Evolutionary conservation across 177 flowering plant species (phyloP).

Genomic region (Vitis hybrid): DNA sequence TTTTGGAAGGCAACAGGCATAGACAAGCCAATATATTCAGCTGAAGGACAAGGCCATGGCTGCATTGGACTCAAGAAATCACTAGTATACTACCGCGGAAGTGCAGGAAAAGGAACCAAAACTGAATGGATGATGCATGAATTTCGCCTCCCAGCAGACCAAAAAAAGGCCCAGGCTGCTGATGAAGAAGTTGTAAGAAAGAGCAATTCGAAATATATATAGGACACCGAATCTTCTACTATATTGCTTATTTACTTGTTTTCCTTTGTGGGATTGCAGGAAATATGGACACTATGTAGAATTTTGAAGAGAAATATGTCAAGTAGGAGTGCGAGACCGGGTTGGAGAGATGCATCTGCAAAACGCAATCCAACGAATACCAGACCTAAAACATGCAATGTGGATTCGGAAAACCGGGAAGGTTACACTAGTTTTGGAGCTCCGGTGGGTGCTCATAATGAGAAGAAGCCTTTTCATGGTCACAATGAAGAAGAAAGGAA

Average conservation of each 20-base stretch:
- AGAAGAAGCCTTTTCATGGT: constrained; percentile 1
- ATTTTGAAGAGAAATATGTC: constrained; percentile 35
- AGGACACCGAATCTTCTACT: neutral
- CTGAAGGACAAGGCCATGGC: neutral
- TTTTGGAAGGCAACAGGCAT: constrained; percentile 52
- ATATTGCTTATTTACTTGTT: too few species aligned
- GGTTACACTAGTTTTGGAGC: constrained; percentile 4
- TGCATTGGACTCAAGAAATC: constrained; percentile 43
- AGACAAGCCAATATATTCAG: constrained; percentile 31
- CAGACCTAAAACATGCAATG: constrained; percentile 29
- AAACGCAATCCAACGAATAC: constrained; percentile 5
- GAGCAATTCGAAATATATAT: neutral
- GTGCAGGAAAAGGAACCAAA: constrained; percentile 43
- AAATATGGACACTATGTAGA: constrained; percentile 57
- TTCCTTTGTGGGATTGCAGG: constrained; percentile 24
- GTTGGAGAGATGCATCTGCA: constrained; percentile 12
- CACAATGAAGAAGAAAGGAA: too few species aligned
- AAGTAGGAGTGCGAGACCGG: constrained; percentile 25
- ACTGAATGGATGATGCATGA: constrained; percentile 55
- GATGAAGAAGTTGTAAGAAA: constrained; percentile 27
- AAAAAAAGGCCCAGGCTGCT: neutral
- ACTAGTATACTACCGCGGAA: constrained; percentile 38
- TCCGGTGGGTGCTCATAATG: neutral
- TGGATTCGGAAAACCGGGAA: constrained; percentile 22
- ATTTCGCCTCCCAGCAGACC: constrained; percentile 31